These are phyloP conservation scores for Cadophora luteo-olivacea DNA, from an alignment of 2,329 filamentous ascomycete genomes.

Conservation along the genomic window DNA sequence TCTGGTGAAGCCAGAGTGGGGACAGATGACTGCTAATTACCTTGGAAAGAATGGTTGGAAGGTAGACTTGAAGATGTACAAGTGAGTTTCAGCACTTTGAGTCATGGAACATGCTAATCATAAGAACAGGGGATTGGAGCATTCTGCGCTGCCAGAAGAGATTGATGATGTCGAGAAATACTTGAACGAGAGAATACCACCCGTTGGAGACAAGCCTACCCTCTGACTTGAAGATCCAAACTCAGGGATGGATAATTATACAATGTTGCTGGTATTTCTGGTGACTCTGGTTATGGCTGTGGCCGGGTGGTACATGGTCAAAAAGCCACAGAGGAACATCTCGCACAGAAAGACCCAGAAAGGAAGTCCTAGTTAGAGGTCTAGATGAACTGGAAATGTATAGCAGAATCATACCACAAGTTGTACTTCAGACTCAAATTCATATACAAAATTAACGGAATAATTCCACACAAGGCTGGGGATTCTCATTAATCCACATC, in stretches of 20 bases:
- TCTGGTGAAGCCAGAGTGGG: constrained; percentile 74
- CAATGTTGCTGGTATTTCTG: constrained; percentile 16
- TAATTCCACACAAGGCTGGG: constrained; percentile 2
- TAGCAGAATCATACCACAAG: neutral
- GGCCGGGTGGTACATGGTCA: constrained; percentile 18
- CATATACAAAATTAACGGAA: neutral
- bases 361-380: neutral
- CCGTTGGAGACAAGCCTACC: constrained; percentile 45
- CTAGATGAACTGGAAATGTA: neutral
- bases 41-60: constrained; percentile 74
- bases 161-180: constrained; percentile 79
- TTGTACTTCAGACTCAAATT: neutral
- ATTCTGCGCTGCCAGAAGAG: constrained; percentile 79
- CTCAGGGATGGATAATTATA: constrained; percentile 3
- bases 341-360: neutral
- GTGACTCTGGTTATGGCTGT: constrained; percentile 16
- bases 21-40: constrained; percentile 68
- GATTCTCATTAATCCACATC: neutral
- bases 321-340: constrained; percentile 6
- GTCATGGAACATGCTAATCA: constrained; percentile 14
- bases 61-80: constrained; percentile 78
- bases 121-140: constrained; percentile 65
- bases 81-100: constrained; percentile 54
- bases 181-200: constrained; percentile 54
- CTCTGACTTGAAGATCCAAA: constrained; percentile 22